These are phyloP conservation scores for Irpex sp. DNA, from an alignment of 1,284 basidiomycete species.

Conservation along the genomic window DNA sequence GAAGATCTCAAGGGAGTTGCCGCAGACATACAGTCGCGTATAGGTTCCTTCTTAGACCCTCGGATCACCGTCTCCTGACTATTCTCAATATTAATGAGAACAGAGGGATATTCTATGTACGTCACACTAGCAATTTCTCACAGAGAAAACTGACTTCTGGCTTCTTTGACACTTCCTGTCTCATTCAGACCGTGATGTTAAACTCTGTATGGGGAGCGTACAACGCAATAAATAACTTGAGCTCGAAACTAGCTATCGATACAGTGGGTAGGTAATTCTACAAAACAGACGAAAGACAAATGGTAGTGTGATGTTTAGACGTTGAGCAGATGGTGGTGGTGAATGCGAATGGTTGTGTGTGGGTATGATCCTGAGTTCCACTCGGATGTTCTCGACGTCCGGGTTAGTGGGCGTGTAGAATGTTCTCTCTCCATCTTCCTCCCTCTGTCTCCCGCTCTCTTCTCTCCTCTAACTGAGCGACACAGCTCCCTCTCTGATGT, in stretches of 20 bases:
- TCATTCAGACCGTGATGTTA: no score
- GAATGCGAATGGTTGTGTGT: constrained; percentile 4
- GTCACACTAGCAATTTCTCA: background rate
- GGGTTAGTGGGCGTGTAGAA: background rate
- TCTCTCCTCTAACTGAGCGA: background rate
- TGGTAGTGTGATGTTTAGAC: background rate
- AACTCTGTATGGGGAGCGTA: no score
- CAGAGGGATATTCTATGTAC: no score
- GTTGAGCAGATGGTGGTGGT: background rate
- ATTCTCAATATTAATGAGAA: no score
- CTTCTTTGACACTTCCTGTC: background rate
- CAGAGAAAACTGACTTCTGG: background rate
- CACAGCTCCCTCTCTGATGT: background rate
- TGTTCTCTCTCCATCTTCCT: background rate
- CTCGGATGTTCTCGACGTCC: background rate
- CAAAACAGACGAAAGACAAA: background rate
- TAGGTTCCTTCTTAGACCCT: no score
- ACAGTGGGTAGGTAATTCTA: constrained; percentile 9
- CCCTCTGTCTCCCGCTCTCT: background rate
- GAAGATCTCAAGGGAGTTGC: no score
- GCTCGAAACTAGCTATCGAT: constrained; percentile 13
- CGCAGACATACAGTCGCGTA: no score
- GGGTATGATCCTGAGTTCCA: background rate
- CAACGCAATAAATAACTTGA: background rate
- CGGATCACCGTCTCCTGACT: no score